Base-by-base conservation (phyloP, 495 filamentous ascomycete genomes). In the Penicillium pulvis region DNA sequence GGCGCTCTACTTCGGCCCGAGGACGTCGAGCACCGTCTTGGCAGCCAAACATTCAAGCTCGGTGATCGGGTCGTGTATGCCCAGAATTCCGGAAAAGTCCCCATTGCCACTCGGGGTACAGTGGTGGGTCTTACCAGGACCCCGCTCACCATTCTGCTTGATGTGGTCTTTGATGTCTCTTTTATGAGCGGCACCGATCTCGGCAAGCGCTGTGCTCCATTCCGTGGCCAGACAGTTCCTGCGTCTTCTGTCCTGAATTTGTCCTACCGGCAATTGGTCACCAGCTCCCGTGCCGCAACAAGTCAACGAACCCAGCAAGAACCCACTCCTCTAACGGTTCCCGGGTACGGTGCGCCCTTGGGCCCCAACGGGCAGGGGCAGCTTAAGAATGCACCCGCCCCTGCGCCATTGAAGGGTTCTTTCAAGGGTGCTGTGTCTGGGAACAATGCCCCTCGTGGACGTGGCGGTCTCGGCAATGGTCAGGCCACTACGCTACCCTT, bases 121-220 rank as follows among this genome's bases (percentile, higher is more conserved):
- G 90, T 98, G 10, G 85, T 97, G 47, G 95, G 95, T 17, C 87
- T 96, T 63, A 97, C 91, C 33, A 84, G 90, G 33, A 97, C 92
- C 2, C 73, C 91, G 19, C 87, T 90, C 39, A 87, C 86, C 12
- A 85, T 87, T 23, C 78, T 97, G 33, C 82, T 99, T 26, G 95
- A 99, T 70, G 84, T 98, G 51, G 86, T 99, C 4, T 98, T 96
- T 67, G 95, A 99, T 67, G 81, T 82, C 17, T 89, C 90, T 3
- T 99, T 99, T 71, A 97, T 99, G 92, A 92, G 90, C 57, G 95
- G 93, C 51, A 97, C 91, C 0, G 92, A 88, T 0, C 81, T 99
- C 12, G 87, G 89, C 56, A 91, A 90, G 24, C 86, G 95, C 24
- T 98, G 95, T 71, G 90, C 91, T n/a, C 90, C 90, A 6, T 98